Percentiles rank a stretch among this genome's conserved stretches.
phyloP scores from a whole-genome alignment of 768 basidiomycete genomes.

The Kwoniella heveanensis region DNA sequence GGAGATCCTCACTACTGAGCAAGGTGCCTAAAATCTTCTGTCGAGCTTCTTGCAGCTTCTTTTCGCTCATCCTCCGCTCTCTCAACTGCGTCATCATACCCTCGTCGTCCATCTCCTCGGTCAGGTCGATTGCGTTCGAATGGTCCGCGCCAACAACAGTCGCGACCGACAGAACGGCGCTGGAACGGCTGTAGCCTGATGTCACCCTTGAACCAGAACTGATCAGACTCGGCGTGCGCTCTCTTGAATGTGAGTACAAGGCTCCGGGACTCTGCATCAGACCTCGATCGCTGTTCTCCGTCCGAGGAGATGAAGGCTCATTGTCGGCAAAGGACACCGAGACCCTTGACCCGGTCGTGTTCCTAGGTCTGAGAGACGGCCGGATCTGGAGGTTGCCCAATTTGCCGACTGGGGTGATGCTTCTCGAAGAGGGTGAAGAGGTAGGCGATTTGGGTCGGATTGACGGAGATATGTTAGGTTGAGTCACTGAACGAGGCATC shows the following conservation, averaged over 20 bases:
- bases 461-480: slow-evolving; percentile 26
- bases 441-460: slow-evolving; percentile 33
- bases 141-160: slow-evolving; percentile 34
- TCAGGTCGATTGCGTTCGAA: slow-evolving; percentile 23
- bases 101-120: slow-evolving; percentile 28
- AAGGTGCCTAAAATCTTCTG: slow-evolving; percentile 39
- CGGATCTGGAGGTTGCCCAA: slow-evolving; percentile 18
- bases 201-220: slow-evolving; percentile 37
- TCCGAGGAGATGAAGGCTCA: slow-evolving; percentile 21
- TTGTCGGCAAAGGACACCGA: slow-evolving; percentile 19
- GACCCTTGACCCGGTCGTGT: slow-evolving; percentile 14
- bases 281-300: not conserved
- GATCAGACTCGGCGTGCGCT: slow-evolving; percentile 42
- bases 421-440: slow-evolving; percentile 24
- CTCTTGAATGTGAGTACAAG: slow-evolving; percentile 23
- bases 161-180: slow-evolving; percentile 30
- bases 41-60: slow-evolving; percentile 43
- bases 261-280: not conserved
- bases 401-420: slow-evolving; percentile 17
- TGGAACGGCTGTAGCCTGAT: slow-evolving; percentile 35
- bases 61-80: slow-evolving; percentile 39
- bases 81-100: slow-evolving; percentile 1
- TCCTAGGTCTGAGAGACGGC: slow-evolving; percentile 13
- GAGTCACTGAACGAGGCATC: slow-evolving; percentile 22
- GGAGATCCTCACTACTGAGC: slow-evolving; percentile 40